Percentiles rank a stretch among this genome's conserved stretches.
These are phyloP conservation scores for Blastobotrys mokoenaii DNA, from an alignment of 805 yeast species.

Conservation along the genomic window DNA sequence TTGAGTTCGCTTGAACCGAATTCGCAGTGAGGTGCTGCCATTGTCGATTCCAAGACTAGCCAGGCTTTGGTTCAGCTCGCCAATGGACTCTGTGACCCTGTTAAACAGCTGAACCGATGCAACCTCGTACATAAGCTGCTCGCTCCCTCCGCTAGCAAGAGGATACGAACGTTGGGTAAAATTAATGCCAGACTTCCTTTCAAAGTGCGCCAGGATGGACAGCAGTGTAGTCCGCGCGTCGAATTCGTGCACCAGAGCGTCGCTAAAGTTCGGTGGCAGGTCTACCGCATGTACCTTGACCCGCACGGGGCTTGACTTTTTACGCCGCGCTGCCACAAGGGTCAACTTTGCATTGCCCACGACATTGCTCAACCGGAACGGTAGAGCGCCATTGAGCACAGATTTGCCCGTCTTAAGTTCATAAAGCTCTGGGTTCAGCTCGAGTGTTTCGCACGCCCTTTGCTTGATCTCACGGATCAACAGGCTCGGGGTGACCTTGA, in stretches of 20 bases:
- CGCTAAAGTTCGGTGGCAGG: constrained; percentile 14
- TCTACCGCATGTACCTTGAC: constrained; percentile 15
- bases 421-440: constrained; percentile 9
- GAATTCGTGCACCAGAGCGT: constrained; percentile 14
- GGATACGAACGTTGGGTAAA: constrained; percentile 13
- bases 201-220: constrained; percentile 18
- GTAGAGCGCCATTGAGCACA: constrained; percentile 11
- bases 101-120: constrained; percentile 19
- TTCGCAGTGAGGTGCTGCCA: constrained; percentile 15
- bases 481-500: constrained; percentile 16
- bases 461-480: constrained; percentile 15
- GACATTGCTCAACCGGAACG: constrained; percentile 15
- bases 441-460: constrained; percentile 14
- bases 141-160: not conserved
- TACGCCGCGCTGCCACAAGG: constrained; percentile 10
- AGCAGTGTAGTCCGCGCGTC: constrained; percentile 15
- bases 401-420: constrained; percentile 14
- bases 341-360: constrained; percentile 20
- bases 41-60: constrained; percentile 13
- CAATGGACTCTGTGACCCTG: constrained; percentile 8
- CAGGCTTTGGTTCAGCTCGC: constrained; percentile 13
- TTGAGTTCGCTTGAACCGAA: constrained; percentile 14
- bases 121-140: constrained; percentile 10
- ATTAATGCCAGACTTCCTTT: constrained; percentile 17
- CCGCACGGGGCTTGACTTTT: constrained; percentile 1